A percentile compares a stretch with the other conserved stretches of the same genome.
Evolutionary conservation across 1,139 yeast species (phyloP).

Genomic region (Yamadazyma dushanensis): DNA sequence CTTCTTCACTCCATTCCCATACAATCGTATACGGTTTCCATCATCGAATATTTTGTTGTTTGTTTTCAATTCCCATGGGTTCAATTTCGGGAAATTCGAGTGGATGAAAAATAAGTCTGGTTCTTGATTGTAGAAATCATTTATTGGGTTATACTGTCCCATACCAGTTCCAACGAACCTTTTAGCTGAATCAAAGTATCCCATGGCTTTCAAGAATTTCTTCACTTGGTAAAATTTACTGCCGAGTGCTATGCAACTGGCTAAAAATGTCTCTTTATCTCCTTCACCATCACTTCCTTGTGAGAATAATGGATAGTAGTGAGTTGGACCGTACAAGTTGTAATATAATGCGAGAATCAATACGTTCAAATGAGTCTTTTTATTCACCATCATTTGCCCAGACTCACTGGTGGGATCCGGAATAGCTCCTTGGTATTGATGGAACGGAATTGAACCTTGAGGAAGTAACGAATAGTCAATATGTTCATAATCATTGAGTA

Average conservation of each 20-base stretch:
- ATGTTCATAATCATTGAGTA: conserved; percentile 15
- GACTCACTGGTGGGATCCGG: conserved; percentile 84
- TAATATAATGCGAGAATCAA: conserved; percentile 71
- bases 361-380: conserved; percentile 62
- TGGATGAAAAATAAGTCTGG: conserved; percentile 51
- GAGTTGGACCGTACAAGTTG: conserved; percentile 75
- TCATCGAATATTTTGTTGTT: conserved; percentile 42
- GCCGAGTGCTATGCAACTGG: conserved; percentile 68
- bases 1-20: conserved; percentile 54
- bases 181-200: conserved; percentile 41
- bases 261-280: conserved; percentile 84
- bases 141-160: conserved; percentile 71
- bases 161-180: conserved; percentile 64
- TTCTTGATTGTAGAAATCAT: conserved; percentile 41
- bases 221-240: conserved; percentile 71
- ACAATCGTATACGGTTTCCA: conserved; percentile 49
- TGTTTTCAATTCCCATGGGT: conserved; percentile 52
- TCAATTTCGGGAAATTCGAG: conserved; percentile 64
- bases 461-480: conserved; percentile 13
- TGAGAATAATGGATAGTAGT: conserved; percentile 79
- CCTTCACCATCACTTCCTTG: conserved; percentile 91
- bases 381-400: conserved; percentile 75
- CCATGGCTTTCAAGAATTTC: conserved; percentile 53
- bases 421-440: conserved; percentile 66
- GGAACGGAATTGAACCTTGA: conserved; percentile 49